Conservation (phyloP, 192 early-diverging fungal species). For the Gonapodya prolifera region DNA sequence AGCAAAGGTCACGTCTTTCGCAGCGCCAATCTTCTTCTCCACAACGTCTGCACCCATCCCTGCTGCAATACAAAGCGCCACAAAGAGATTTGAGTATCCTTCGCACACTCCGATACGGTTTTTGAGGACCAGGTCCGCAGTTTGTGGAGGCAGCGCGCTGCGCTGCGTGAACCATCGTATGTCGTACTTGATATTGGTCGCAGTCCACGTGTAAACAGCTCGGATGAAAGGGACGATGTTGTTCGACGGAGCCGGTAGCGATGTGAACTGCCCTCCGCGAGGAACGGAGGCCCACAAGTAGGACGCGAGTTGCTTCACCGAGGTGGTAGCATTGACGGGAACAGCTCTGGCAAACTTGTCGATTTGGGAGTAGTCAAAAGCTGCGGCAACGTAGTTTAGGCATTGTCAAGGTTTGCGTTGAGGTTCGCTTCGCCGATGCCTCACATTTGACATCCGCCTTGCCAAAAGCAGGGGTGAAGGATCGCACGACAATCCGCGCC, state of each 20-base stretch:
- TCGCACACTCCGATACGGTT: slow-evolving; percentile 34
- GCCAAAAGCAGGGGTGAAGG: not conserved
- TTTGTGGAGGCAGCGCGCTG: slow-evolving; percentile 12
- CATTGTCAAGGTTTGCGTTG: not conserved
- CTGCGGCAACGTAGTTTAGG: not conserved
- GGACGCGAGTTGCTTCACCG: not conserved
- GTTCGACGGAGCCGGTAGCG: not conserved
- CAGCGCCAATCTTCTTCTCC: slow-evolving; percentile 30
- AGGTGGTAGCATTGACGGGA: not conserved
- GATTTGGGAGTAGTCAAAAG: not conserved
- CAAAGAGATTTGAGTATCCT: slow-evolving; percentile 38
- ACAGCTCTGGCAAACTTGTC: not conserved
- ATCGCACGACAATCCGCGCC: not conserved
- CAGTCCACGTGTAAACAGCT: slow-evolving; percentile 38
- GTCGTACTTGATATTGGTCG: slow-evolving; percentile 38
- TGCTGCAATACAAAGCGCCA: slow-evolving; percentile 32
- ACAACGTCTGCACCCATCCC: slow-evolving; percentile 15
- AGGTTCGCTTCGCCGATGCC: not conserved
- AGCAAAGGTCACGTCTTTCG: slow-evolving; percentile 29
- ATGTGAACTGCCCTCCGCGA: not conserved
- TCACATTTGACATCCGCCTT: not conserved
- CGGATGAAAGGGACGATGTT: slow-evolving; percentile 14
- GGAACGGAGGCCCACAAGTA: not conserved
- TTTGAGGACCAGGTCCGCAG: slow-evolving; percentile 21
- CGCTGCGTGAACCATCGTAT: slow-evolving; percentile 16